Evolutionary conservation across 2,329 filamentous ascomycete genomes (phyloP).

Genomic region (Xylaria sp.): DNA sequence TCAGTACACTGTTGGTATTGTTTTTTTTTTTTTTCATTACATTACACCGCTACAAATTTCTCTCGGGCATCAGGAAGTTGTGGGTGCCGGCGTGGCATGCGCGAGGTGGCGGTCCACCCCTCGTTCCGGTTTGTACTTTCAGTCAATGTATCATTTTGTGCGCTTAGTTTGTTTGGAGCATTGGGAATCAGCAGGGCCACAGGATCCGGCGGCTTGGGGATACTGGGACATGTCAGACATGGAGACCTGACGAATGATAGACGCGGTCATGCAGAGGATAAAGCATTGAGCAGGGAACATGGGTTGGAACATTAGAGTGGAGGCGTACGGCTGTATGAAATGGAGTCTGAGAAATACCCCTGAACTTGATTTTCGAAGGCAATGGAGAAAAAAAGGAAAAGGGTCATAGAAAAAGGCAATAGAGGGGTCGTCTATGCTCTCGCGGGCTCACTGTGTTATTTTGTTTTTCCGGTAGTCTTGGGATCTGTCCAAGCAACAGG

Average conservation of each 20-base stretch:
- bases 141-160: conserved; percentile 33
- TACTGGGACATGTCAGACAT: conserved; percentile 36
- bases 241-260: conserved; percentile 37
- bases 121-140: conserved; percentile 28
- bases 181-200: conserved; percentile 32
- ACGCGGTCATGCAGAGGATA: conserved; percentile 36
- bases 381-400: conserved; percentile 40
- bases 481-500: conserved; percentile 23
- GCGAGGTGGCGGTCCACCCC: conserved; percentile 32
- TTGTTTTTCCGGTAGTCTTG: conserved; percentile 26
- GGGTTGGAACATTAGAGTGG: conserved; percentile 42
- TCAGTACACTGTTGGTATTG: conserved; percentile 29
- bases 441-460: conserved; percentile 40
- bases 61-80: conserved; percentile 37
- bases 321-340: conserved; percentile 47
- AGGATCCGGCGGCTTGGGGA: conserved; percentile 30
- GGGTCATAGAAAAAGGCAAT: conserved; percentile 44
- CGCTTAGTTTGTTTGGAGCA: conserved; percentile 23
- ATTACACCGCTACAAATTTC: conserved; percentile 34
- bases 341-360: conserved; percentile 48
- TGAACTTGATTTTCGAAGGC: conserved; percentile 39
- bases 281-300: conserved; percentile 41
- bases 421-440: conserved; percentile 41
- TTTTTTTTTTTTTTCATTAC: neutral
- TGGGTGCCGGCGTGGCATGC: conserved; percentile 34